Conservation (phyloP, 129 eudicot species). For the Helianthus tuberosus region DNA sequence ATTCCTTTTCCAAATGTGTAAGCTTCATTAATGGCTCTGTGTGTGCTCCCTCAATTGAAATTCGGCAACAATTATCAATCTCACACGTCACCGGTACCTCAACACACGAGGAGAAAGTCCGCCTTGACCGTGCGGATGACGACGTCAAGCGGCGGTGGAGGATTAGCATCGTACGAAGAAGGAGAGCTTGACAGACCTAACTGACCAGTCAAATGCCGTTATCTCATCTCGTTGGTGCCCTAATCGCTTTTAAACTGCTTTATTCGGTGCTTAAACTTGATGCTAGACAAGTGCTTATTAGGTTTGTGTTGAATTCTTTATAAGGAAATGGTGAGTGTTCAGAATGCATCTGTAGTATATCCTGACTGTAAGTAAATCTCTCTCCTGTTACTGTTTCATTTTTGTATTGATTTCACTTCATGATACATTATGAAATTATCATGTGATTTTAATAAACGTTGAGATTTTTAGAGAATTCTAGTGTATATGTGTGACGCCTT, state of each 20-base stretch:
- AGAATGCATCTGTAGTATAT: constrained; percentile 56
- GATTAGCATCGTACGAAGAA: constrained; percentile 57
- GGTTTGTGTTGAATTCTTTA: constrained; percentile 58
- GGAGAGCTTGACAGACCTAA: constrained; percentile 84
- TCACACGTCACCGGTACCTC: constrained; percentile 3
- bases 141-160: constrained; percentile 45
- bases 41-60: constrained; percentile 23
- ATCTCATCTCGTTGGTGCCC: constrained; percentile 85
- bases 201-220: constrained; percentile 88
- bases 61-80: constrained; percentile 6
- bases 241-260: constrained; percentile 82
- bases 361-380: constrained; percentile 71
- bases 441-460: background rate
- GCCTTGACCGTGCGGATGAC: constrained; percentile 38
- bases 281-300: constrained; percentile 87
- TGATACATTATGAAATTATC: background rate
- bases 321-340: constrained; percentile 63
- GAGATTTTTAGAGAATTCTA: background rate
- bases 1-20: too few species aligned
- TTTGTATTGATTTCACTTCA: background rate
- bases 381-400: background rate
- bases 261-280: constrained; percentile 82
- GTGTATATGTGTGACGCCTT: background rate
- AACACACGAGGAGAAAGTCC: constrained; percentile 16
- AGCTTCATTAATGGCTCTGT: constrained; percentile 39